A percentile compares a stretch with the other conserved stretches of the same genome.
Conservation (phyloP, 805 yeast genomes). For the Yarrowia sp. region DNA sequence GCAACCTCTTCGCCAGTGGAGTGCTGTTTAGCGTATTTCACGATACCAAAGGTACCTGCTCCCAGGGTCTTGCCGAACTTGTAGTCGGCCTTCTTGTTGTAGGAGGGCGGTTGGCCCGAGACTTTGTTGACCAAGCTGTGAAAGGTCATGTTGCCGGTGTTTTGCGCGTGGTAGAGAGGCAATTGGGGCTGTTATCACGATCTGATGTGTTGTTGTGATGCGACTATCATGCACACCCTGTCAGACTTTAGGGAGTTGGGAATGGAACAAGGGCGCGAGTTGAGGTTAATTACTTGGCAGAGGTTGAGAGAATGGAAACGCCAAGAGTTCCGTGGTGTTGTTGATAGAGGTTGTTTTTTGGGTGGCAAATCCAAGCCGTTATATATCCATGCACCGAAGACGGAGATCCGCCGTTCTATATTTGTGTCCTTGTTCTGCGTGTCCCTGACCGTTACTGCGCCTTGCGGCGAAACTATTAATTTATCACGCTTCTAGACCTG, state of each 20-base stretch:
- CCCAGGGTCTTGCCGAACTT: slow-evolving; percentile 86
- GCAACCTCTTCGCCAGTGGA: slow-evolving; percentile 77
- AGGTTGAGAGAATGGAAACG: neutral
- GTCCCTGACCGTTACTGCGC: slow-evolving; percentile 23
- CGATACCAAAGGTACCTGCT: slow-evolving; percentile 95
- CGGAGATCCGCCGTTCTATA: neutral
- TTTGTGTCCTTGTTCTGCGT: neutral
- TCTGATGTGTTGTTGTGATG: slow-evolving; percentile 8
- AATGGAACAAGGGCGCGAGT: neutral
- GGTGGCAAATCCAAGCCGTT: slow-evolving; percentile 3
- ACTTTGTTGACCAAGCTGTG: slow-evolving; percentile 57
- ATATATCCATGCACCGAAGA: slow-evolving; percentile 1
- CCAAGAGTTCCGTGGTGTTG: slow-evolving; percentile 5
- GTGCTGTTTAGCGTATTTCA: slow-evolving; percentile 69
- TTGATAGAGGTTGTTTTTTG: no score
- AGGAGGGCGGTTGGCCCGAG: slow-evolving; percentile 75
- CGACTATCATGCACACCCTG: slow-evolving; percentile 13
- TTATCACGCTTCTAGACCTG: slow-evolving; percentile 8
- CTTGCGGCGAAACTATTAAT: slow-evolving; percentile 12
- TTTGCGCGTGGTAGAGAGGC: neutral
- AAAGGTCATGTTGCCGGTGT: slow-evolving; percentile 39
- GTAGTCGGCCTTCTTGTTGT: slow-evolving; percentile 69
- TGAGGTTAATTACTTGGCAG: neutral
- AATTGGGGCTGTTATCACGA: slow-evolving; percentile 10
- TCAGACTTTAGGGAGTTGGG: slow-evolving; percentile 16